These are phyloP conservation scores for Linnemannia exigua DNA, from an alignment of 192 early-diverging fungal species.

Conservation along the genomic window DNA sequence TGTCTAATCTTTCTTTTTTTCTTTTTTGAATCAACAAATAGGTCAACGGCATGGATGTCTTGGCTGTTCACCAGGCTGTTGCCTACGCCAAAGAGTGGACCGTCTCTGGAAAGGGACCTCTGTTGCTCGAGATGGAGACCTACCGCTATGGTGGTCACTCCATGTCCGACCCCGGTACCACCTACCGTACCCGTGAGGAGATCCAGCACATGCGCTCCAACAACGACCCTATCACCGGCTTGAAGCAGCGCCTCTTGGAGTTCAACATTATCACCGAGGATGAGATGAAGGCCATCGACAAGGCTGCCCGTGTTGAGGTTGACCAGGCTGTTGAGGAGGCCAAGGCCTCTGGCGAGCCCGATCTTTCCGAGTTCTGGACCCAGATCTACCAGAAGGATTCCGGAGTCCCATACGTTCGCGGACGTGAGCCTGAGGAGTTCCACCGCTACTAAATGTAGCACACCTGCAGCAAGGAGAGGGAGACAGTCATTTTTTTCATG, in stretches of 20 bases:
- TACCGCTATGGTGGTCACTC: conserved; percentile 99
- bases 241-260: conserved; percentile 89
- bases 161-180: conserved; percentile 99
- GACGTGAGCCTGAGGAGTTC: conserved; percentile 85
- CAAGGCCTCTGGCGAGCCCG: conserved; percentile 84
- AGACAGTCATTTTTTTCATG: conserved; percentile 3
- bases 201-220: conserved; percentile 98
- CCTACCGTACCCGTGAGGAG: conserved; percentile 99
- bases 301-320: conserved; percentile 87
- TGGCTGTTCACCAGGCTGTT: conserved; percentile 92
- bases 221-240: conserved; percentile 93
- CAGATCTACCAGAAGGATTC: conserved; percentile 88
- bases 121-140: conserved; percentile 96
- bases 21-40: conserved; percentile 10
- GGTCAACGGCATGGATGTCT: conserved; percentile 94
- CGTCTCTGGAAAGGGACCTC: conserved; percentile 85
- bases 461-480: neutral
- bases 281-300: conserved; percentile 96
- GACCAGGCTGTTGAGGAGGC: conserved; percentile 89
- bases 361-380: conserved; percentile 77
- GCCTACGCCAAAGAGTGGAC: conserved; percentile 90
- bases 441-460: conserved; percentile 34
- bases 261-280: conserved; percentile 80
- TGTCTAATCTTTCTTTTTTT: neutral
- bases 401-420: conserved; percentile 81